Evolutionary conservation across 2,329 filamentous ascomycete species (phyloP).

Genomic region (Fusarium lateritium): DNA sequence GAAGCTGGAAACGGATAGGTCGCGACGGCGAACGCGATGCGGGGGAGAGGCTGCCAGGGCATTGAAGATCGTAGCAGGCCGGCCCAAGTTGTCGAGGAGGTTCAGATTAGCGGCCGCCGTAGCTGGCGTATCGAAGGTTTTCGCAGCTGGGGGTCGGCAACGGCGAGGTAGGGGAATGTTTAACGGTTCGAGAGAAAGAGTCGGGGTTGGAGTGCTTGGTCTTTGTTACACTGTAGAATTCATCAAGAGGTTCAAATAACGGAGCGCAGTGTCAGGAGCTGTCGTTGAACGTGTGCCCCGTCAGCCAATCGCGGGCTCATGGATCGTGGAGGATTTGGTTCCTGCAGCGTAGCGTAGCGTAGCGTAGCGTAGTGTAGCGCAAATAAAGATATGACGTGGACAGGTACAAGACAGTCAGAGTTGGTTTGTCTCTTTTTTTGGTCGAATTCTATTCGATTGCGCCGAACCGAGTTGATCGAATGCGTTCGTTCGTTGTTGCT

Average conservation of each 20-base stretch:
- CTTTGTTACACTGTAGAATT: conserved; percentile 42
- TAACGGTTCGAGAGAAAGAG: conserved; percentile 23
- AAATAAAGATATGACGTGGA: conserved; percentile 8
- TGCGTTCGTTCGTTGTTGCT: conserved; percentile 41
- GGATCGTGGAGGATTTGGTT: conserved; percentile 35
- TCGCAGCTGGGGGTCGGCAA: conserved; percentile 43
- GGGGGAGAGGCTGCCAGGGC: conserved; percentile 97
- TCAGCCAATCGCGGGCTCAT: conserved; percentile 49
- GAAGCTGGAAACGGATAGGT: conserved; percentile 93
- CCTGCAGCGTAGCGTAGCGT: conserved; percentile 25
- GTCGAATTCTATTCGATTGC: conserved; percentile 19
- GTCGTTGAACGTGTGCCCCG: conserved; percentile 42
- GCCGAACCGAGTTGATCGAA: conserved; percentile 8
- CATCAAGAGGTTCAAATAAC: conserved; percentile 49
- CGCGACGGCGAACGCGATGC: conserved; percentile 98
- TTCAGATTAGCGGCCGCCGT: conserved; percentile 35
- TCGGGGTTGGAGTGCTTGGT: conserved; percentile 19
- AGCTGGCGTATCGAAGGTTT: conserved; percentile 33
- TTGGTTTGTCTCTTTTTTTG: conserved; percentile 7
- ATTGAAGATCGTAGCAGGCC: conserved; percentile 65
- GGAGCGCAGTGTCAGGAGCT: conserved; percentile 43
- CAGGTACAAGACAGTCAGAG: conserved; percentile 7
- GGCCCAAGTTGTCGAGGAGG: conserved; percentile 37
- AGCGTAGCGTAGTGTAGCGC: background rate
- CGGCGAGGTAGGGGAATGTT: conserved; percentile 20